phyloP scores from a whole-genome alignment of 108 stramenopile species.

The Chaetoceros tenuissimus region DNA sequence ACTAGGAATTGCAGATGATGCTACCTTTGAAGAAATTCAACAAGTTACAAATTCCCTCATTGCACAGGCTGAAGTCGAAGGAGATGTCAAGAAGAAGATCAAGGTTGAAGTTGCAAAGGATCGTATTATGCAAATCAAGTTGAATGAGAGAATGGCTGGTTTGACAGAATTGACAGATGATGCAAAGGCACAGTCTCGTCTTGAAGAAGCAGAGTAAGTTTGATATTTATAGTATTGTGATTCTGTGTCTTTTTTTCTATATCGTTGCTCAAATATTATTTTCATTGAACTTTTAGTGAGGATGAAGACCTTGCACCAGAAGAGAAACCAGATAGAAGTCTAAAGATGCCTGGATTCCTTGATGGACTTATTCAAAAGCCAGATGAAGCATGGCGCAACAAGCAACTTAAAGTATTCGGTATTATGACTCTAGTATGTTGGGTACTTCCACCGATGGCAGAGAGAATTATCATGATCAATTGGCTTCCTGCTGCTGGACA shows the following conservation, averaged over 20 bases:
- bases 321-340: not conserved
- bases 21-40: constrained; percentile 75
- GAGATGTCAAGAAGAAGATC: constrained; percentile 65
- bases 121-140: constrained; percentile 75
- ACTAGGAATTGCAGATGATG: constrained; percentile 74
- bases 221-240: not conserved
- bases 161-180: constrained; percentile 38
- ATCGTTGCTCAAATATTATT: not conserved
- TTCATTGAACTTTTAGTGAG: constrained; percentile 7
- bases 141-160: constrained; percentile 65
- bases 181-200: constrained; percentile 37
- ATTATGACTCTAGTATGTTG: constrained; percentile 45
- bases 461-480: constrained; percentile 50
- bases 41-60: constrained; percentile 55
- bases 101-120: constrained; percentile 73
- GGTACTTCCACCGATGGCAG: constrained; percentile 47
- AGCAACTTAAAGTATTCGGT: constrained; percentile 60
- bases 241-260: too few relatives aligned
- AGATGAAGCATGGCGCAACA: constrained; percentile 47
- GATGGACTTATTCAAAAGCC: constrained; percentile 63
- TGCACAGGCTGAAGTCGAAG: constrained; percentile 20
- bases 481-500: constrained; percentile 70
- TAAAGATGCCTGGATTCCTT: constrained; percentile 12
- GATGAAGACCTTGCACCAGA: not conserved
- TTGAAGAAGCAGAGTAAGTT: constrained; percentile 42